Base-by-base conservation (phyloP, 73 alveolate species). In the Paramecium bursaria region DNA sequence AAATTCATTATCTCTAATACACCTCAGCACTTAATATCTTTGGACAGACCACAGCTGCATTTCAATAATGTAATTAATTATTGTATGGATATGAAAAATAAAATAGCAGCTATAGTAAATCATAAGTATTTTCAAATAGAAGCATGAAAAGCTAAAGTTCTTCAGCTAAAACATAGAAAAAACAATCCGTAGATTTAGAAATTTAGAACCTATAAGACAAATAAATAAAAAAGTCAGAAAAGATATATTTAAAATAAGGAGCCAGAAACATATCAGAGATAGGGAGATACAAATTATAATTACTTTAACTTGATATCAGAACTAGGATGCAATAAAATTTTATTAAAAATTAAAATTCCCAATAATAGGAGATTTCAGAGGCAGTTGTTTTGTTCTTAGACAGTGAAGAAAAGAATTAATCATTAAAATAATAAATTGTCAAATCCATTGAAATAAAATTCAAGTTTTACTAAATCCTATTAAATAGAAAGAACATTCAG, bases 371-470 rank as follows among this genome's bases (percentile, higher is more conserved):
- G 21, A 67, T 67, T 1, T 35, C 82, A 11, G 55, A 35, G 1
- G 82, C 60, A 1, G 44, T 67, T 39, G 30, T 15, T 39, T 39
- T 67, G 25, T 67, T 31, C 44, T 33, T 67, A 21, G 21, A 35
- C 15, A 67, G 82, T 67, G 82, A 67, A 67, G 26, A 35, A 15
- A 11, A 31, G 44, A 67, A 67, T 67, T n/a, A 67, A 23, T 39
- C 14, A 11, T 42, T 67, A 21, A 67, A 67, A 39, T 44, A 67
- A 2, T 4, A 42, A 3, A 42, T 67, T 7, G 13, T 67, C 17
- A 67, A 67, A 67, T 31, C 50, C 42, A 25, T 67, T 3, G 2
- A 42, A 67, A 25, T 21, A 15, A 67, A 67, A 39, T 67, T 39
- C 3, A 17, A 67, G 21, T 67, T 67, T 67, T 67, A 67, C 27